Base-by-base conservation (phyloP, 2,329 filamentous ascomycete genomes). In the Epichloe sibirici region DNA sequence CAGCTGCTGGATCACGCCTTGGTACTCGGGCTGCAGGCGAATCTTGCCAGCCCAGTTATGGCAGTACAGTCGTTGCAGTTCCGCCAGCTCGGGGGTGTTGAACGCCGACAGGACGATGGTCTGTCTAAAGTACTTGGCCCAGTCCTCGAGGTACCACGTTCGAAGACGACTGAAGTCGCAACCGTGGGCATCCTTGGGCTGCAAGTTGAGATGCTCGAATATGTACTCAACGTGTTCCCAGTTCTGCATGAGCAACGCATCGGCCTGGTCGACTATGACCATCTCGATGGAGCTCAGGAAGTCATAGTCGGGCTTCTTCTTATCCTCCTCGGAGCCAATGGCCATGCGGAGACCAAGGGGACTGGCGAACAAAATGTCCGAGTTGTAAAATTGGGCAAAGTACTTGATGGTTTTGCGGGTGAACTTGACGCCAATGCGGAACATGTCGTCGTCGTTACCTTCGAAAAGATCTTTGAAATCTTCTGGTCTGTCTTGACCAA, bases 381-480 rank as follows among this genome's bases (percentile, higher is more conserved):
- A 95, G 66, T 86, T 91, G 74, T 97, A 97, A 67, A 98, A 98
- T 56, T 90, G 86, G 0, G 91, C 80, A 71, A 95, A 98, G 66
- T 87, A 93, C 66, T 96, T 97, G 64, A 97, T 76, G 0, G 90
- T 95, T 70, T 96, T 97, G 56, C 93, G 82, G 0, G 93, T 97
- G 66, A 98, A 94, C 69, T 97, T 98, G 64, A 98, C 70, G n/a
- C 91, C 93, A 2, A 97, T 74, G 3, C 91, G 83, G 71, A 97
- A 98, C 79, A 94, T 93, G 70, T 98, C 93, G 65, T 97, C 93
- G 65, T 95, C 89, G 65, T 96, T 97, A 54, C 93, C 93, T 56
- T 85, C 85, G 63, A 98, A 98, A 0, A 97, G 76, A 53, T 95
- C 87, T 25, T 79, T 77, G 69, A 95, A 97, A 66, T 97, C 93